Conservation (phyloP, 176 grass and related monocot species). For the Tillandsia leiboldiana region DNA sequence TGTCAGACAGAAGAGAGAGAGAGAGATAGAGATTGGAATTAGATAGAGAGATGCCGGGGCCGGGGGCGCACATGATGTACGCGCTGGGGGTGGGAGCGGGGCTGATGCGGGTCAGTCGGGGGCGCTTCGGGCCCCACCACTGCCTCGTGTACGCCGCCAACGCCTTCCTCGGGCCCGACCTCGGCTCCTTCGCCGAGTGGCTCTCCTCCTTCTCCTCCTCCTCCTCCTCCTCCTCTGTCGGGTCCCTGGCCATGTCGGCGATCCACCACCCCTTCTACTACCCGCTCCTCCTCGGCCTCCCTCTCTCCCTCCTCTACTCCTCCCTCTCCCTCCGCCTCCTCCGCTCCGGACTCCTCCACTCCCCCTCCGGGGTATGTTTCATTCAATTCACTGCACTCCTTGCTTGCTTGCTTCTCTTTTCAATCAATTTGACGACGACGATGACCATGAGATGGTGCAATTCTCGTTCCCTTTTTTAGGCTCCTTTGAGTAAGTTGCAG, state of each 20-base stretch:
- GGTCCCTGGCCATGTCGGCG: constrained; percentile 50
- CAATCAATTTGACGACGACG: background rate
- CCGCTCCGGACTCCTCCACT: constrained; percentile 39
- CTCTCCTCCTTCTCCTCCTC: constrained; percentile 43
- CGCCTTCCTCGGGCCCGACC: constrained; percentile 88
- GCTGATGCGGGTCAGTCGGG: constrained; percentile 37
- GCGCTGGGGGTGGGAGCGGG: constrained; percentile 46
- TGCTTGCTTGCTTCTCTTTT: background rate
- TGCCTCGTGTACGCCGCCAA: constrained; percentile 69
- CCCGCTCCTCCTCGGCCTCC: constrained; percentile 65
- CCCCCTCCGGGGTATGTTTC: constrained; percentile 33
- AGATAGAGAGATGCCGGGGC: constrained; percentile 46
- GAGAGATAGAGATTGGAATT: too few relatives aligned
- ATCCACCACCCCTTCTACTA: constrained; percentile 86
- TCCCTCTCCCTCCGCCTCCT: constrained; percentile 40
- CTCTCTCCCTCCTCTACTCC: constrained; percentile 57
- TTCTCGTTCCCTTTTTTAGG: constrained; percentile 21
- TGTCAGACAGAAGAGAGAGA: too few relatives aligned
- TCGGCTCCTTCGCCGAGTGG: constrained; percentile 85
- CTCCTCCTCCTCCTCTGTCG: constrained; percentile 3
- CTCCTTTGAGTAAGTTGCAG: constrained; percentile 45
- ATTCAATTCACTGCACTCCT: background rate
- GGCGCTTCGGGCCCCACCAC: constrained; percentile 79
- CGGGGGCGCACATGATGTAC: constrained; percentile 88
- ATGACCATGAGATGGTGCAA: background rate